Evolutionary conservation across 1,139 yeast genomes (phyloP).

Genomic region (Candida labiduridarum): DNA sequence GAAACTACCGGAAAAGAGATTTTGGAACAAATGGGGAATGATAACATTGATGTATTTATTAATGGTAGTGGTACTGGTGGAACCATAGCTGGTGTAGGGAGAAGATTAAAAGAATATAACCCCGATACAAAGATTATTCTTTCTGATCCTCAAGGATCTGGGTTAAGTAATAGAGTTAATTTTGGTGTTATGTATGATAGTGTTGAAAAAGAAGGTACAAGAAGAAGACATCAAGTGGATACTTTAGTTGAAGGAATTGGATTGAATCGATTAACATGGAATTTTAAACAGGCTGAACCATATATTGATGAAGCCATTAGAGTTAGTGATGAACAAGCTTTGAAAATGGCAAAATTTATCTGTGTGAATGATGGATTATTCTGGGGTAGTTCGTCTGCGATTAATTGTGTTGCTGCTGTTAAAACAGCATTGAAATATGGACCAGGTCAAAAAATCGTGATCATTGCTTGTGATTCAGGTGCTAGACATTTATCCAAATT

Average conservation of each 20-base stretch:
- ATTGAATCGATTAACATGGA: constrained; percentile 79
- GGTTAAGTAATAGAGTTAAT: constrained; percentile 80
- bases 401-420: constrained; percentile 89
- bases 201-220: constrained; percentile 88
- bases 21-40: constrained; percentile 58
- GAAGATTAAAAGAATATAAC: constrained; percentile 58
- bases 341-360: constrained; percentile 83
- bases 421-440: constrained; percentile 57
- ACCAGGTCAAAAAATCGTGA: constrained; percentile 74
- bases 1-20: constrained; percentile 90
- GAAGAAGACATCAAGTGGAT: constrained; percentile 95
- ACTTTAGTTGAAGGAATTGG: constrained; percentile 95
- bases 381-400: constrained; percentile 89
- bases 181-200: constrained; percentile 91
- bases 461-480: constrained; percentile 95
- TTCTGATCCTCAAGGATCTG: constrained; percentile 97
- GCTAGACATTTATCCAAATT: constrained; percentile 86
- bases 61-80: constrained; percentile 79
- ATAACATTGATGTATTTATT: constrained; percentile 70
- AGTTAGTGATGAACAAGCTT: constrained; percentile 78
- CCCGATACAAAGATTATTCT: constrained; percentile 51
- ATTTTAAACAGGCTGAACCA: constrained; percentile 71
- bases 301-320: constrained; percentile 77
- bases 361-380: constrained; percentile 86
- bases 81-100: constrained; percentile 87